Conservation (phyloP, 139 green algal species). For the Astrephomene gubernaculifera region DNA sequence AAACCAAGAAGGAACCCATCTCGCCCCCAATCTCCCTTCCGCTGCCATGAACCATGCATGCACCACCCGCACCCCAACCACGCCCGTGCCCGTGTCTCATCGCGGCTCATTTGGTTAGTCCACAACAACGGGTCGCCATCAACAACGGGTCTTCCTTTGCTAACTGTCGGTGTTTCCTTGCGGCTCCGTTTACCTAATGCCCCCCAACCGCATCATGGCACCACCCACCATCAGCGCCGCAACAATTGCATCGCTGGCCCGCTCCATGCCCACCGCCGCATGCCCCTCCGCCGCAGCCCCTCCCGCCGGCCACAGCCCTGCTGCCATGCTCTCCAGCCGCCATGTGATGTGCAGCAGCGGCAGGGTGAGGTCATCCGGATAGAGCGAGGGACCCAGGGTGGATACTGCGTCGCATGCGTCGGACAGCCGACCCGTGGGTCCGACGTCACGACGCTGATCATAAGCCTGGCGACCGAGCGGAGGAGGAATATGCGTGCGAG, state of each 20-base stretch:
- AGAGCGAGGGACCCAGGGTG: conserved; percentile 68
- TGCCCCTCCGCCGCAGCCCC: neutral
- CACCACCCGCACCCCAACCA: too few relatives aligned
- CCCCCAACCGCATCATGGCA: too few relatives aligned
- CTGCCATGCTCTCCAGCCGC: conserved; percentile 79
- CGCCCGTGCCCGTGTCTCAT: too few relatives aligned
- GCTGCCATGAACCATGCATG: too few relatives aligned
- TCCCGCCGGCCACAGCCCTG: conserved; percentile 74
- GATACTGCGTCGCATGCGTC: conserved; percentile 54
- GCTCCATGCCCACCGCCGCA: conserved; percentile 10
- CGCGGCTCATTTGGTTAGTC: too few relatives aligned
- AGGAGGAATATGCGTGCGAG: neutral
- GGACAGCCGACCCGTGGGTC: conserved; percentile 38
- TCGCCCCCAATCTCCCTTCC: too few relatives aligned
- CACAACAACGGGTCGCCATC: too few relatives aligned
- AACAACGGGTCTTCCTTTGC: too few relatives aligned
- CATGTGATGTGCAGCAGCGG: conserved; percentile 74
- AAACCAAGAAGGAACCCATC: too few relatives aligned
- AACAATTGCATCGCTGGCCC: conserved; percentile 5
- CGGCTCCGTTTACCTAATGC: too few relatives aligned
- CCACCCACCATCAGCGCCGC: conserved; percentile 18
- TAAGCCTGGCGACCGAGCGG: neutral
- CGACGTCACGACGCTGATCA: neutral
- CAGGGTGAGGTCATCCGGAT: conserved; percentile 75
- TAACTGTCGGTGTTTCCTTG: too few relatives aligned